Evolutionary conservation across 306 rosid species (phyloP), one percentile per base, ranked within the genome.

Genomic region (Arachis hypogaea): DNA sequence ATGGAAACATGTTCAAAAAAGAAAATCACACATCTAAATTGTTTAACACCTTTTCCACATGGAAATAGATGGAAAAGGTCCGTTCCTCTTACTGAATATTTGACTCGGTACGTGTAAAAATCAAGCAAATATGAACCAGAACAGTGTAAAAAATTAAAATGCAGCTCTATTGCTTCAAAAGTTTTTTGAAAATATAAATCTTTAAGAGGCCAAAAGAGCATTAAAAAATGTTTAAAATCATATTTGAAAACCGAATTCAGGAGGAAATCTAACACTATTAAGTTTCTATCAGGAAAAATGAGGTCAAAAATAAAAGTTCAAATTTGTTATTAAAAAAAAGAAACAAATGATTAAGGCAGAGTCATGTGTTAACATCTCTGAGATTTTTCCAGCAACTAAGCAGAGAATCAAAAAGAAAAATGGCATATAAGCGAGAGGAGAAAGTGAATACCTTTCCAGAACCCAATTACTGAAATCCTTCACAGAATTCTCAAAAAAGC

Each of bases 381-480:
- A 11, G 68, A 45, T 70, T 73, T 64, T 70, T 22, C 52, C 65
- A 41, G 63, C 58, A 79, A 76, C 65, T 73, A 54, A 14, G 36
- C 49, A 78, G 7, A 66, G 72, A 73, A 68, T 72, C 45, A 22
- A 58, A 46, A 54, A 58, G 28, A n/a, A 40, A 14, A 66, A 59
- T 9, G 29, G 11, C n/a, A 28, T 16, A 55, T 12, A 61, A 41
- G 33, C 45, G 40, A 60, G 9, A 36, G 28, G 38, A 51, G 59
- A 65, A 57, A 41, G 44, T 54, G 58, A 54, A 30, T 77, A 82
- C 87, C 88, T 82, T 57, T 4, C 59, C 40, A 71, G 22, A 12
- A 69, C 75, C 56, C 12, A 63, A 57, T 33, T 4, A 63, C 74
- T 58, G 7, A 63, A 57, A 60, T 61, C 63, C 81, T 80, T 78